Base-by-base conservation (phyloP, 2,329 filamentous ascomycete genomes). In the Domatiomyces globalis region DNA sequence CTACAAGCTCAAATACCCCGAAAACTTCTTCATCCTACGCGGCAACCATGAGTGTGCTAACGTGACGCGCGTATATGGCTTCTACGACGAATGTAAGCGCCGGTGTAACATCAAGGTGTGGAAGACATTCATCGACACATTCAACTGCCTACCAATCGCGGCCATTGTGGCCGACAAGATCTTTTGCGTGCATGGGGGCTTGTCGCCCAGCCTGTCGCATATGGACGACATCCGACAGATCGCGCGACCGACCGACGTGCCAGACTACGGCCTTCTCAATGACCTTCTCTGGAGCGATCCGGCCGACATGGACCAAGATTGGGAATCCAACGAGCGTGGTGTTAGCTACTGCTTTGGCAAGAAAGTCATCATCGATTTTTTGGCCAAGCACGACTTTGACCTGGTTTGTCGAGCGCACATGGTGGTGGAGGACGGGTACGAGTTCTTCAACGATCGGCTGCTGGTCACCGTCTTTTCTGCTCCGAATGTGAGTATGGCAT, bases 211-310 rank as follows among this genome's bases (percentile, higher is more conserved):
- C 46, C 76, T 98, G 48, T 83, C 84, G 51, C 89, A 96, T 63
- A 98, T 98, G 92, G 92, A 96, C 62, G 90, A 98, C 66, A 98
- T 98, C 61, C 83, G 92, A 60, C 85, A 94, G 65, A 96, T 98
- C 68, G 87, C 87, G 48, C 82, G 92, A 51, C 92, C 92, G 9
- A 98, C 92, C 1, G 92, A 98, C 64, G 92, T 98, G 18, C 92
- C 92, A 5, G 92, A 98, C 65, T 96, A 95, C 66, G 92, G 92
- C 10, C 71, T 98, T 50, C 74, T 98, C 51, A 96, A 96, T 65
- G 92, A 98, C 65, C 74, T 98, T 25, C 74, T 98, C 17, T 98
- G 92, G 92, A 94, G 89, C 56, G 92, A 98, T 66, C 92, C 92
- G 0, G 92, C 90, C 51, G 92, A 98, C 58, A 95, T 96, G 87